These are phyloP conservation scores for Tylopilus sp. DNA, from an alignment of 1,284 basidiomycete species.

Conservation along the genomic window DNA sequence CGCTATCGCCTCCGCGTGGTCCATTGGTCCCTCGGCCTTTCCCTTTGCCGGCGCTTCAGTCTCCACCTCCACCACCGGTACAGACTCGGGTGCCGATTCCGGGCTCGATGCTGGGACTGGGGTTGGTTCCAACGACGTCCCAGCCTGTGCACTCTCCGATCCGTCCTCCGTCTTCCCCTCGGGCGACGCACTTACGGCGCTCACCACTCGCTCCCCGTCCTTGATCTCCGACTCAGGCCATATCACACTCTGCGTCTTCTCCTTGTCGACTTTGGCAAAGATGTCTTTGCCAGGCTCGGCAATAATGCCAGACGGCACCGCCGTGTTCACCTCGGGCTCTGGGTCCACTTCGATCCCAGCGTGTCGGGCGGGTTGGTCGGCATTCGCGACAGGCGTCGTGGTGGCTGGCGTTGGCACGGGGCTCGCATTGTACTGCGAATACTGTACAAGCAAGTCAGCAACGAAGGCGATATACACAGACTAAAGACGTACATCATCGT, in stretches of 20 bases:
- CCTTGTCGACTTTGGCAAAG: conserved; percentile 58
- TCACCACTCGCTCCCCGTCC: conserved; percentile 28
- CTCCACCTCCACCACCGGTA: not conserved
- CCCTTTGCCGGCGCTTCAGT: not conserved
- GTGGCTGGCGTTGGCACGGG: conserved; percentile 38
- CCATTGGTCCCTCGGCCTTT: conserved; percentile 51
- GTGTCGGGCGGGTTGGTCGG: conserved; percentile 56
- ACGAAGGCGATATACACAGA: not conserved
- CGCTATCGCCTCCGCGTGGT: conserved; percentile 61
- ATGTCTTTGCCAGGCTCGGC: conserved; percentile 77
- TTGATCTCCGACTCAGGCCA: not conserved
- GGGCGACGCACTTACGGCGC: conserved; percentile 16
- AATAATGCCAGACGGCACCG: conserved; percentile 58
- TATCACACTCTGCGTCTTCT: conserved; percentile 43
- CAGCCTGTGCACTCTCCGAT: too few species aligned
- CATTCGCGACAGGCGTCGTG: conserved; percentile 50
- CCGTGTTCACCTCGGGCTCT: conserved; percentile 47
- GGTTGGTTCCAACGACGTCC: too few species aligned
- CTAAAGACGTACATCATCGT: conserved; percentile 62
- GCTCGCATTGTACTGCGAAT: conserved; percentile 41
- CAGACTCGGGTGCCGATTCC: too few species aligned
- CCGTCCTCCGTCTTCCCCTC: too few species aligned
- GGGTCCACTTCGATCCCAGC: conserved; percentile 58
- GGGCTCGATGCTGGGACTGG: too few species aligned
- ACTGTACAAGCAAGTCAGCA: conserved; percentile 48